Evolutionary conservation across 148 eudicot genomes (phyloP).

Genomic region (Cornus kousa): DNA sequence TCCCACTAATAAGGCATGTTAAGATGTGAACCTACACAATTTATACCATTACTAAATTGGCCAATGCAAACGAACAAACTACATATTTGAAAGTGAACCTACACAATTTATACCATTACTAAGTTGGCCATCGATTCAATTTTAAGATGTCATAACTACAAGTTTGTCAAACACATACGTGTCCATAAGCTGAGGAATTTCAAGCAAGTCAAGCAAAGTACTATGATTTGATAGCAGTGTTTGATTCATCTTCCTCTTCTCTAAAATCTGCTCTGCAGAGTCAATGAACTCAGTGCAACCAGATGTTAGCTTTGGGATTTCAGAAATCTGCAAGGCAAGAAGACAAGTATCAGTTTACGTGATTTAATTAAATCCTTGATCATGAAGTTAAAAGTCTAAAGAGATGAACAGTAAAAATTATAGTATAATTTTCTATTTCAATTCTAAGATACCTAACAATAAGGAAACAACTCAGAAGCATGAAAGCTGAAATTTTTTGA

Average conservation of each 20-base stretch:
- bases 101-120: background rate
- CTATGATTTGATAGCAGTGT: slow-evolving; percentile 86
- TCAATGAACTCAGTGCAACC: slow-evolving; percentile 92
- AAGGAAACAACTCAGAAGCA: background rate
- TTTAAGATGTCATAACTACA: slow-evolving; percentile 6
- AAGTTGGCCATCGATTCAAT: background rate
- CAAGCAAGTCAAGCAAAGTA: slow-evolving; percentile 99
- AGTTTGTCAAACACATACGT: slow-evolving; percentile 59
- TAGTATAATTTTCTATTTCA: background rate
- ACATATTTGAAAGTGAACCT: too few species aligned
- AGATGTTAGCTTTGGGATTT: slow-evolving; percentile 89
- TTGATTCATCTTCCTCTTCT: slow-evolving; percentile 96
- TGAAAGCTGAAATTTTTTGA: background rate
- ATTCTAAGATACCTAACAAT: background rate
- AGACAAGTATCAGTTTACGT: background rate
- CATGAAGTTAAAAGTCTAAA: background rate
- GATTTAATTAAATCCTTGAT: background rate
- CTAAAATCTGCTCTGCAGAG: slow-evolving; percentile 84
- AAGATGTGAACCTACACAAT: too few species aligned
- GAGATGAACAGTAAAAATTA: background rate
- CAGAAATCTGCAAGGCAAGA: slow-evolving; percentile 63
- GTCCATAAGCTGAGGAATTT: slow-evolving; percentile 99
- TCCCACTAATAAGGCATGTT: background rate
- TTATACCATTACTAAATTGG: background rate
- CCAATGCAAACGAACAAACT: background rate